These are phyloP conservation scores for Cytospora piceicola DNA, from an alignment of 2,329 filamentous ascomycete species.

Conservation along the genomic window DNA sequence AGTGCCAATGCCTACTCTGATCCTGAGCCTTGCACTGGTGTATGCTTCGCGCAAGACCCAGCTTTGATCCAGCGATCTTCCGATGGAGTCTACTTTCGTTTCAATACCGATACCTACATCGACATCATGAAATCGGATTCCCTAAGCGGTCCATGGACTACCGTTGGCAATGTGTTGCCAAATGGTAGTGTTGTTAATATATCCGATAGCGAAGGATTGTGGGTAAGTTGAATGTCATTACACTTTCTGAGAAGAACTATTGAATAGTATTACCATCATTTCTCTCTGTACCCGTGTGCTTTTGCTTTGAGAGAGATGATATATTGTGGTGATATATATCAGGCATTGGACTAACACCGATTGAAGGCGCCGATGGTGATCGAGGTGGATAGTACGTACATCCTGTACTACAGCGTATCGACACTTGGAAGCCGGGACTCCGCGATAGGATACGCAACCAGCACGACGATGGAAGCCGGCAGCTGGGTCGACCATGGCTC, in stretches of 20 bases:
- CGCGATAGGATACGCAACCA: constrained; percentile 61
- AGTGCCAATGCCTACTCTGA: constrained; percentile 30
- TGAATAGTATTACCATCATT: not conserved
- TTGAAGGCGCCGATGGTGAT: constrained; percentile 65
- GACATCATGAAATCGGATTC: constrained; percentile 37
- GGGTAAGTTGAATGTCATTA: constrained; percentile 12
- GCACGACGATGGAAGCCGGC: constrained; percentile 38
- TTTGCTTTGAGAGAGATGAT: not conserved
- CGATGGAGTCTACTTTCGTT: constrained; percentile 34
- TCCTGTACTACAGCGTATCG: constrained; percentile 69
- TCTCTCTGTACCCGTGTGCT: not conserved
- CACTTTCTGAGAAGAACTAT: not conserved
- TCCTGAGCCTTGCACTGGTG: constrained; percentile 44
- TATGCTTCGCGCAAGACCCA: constrained; percentile 29
- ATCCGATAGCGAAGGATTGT: constrained; percentile 17
- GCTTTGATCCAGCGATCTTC: constrained; percentile 27
- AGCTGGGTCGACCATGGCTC: constrained; percentile 58
- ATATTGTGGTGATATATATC: not conserved
- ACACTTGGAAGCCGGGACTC: constrained; percentile 64
- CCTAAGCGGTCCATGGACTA: constrained; percentile 25
- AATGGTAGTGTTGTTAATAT: constrained; percentile 20
- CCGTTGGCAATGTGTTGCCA: constrained; percentile 24
- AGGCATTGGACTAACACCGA: not conserved
- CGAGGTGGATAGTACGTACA: constrained; percentile 60
- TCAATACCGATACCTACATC: constrained; percentile 48